phyloP scores from a whole-genome alignment of 495 filamentous ascomycete genomes.

The Podospora sp. region DNA sequence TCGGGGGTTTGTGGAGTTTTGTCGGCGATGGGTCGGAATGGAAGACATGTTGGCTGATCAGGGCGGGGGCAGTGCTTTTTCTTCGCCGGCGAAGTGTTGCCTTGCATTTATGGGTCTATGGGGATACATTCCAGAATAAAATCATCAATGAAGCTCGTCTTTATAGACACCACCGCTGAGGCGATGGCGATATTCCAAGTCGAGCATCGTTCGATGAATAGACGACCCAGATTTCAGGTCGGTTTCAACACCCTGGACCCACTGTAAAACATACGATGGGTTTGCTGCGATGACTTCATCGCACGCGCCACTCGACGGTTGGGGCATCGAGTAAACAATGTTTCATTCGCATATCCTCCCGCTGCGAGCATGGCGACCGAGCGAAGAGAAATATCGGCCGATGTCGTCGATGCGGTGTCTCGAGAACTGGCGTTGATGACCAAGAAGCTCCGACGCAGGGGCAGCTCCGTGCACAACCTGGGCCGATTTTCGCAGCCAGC shows the following conservation, averaged over 20 bases:
- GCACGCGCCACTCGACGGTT: background rate
- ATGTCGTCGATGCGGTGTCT: background rate
- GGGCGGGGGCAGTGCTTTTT: background rate
- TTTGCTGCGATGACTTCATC: constrained; percentile 6
- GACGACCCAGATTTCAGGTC: constrained; percentile 21
- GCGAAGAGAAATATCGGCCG: background rate
- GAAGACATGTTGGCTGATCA: constrained; percentile 24
- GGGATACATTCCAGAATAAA: background rate
- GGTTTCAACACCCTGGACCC: constrained; percentile 26
- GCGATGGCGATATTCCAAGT: background rate
- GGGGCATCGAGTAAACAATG: background rate
- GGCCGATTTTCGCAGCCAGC: too few relatives aligned
- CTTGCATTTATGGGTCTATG: background rate
- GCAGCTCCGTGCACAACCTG: too few relatives aligned
- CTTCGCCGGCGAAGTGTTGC: background rate
- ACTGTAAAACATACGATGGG: constrained; percentile 21
- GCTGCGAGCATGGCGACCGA: background rate
- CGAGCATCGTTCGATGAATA: constrained; percentile 18
- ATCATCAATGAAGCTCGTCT: background rate
- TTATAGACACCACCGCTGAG: background rate
- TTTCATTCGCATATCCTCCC: background rate
- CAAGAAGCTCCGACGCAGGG: too few relatives aligned
- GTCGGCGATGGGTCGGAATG: constrained; percentile 13
- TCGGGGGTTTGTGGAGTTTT: constrained; percentile 32
- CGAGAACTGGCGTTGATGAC: background rate